Evolutionary conservation across 371 early-diverging fungal species (phyloP).

Genomic region (Nematocida ironsii): DNA sequence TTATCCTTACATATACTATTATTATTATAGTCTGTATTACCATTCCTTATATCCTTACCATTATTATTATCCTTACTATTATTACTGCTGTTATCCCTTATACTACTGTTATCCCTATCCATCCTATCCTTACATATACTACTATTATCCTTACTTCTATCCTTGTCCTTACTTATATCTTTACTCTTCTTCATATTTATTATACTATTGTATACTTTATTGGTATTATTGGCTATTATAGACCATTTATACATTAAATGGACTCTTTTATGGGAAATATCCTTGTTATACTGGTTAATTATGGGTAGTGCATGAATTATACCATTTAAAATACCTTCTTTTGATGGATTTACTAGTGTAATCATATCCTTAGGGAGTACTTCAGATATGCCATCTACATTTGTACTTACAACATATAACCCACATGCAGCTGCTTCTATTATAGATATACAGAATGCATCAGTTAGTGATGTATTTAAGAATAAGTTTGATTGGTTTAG

Average conservation of each 20-base stretch:
- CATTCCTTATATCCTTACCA: too few relatives aligned
- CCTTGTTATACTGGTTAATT: conserved; percentile 24
- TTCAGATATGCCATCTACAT: conserved; percentile 95
- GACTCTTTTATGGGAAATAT: conserved; percentile 30
- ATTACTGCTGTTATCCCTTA: too few relatives aligned
- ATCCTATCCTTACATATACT: too few relatives aligned
- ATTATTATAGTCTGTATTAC: too few relatives aligned
- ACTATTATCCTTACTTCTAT: too few relatives aligned
- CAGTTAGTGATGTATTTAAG: conserved; percentile 93
- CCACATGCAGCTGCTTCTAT: conserved; percentile 96
- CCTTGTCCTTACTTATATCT: too few relatives aligned
- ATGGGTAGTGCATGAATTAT: conserved; percentile 44
- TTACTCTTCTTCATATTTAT: too few relatives aligned
- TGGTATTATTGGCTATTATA: conserved; percentile 49
- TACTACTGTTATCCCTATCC: too few relatives aligned
- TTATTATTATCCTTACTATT: too few relatives aligned
- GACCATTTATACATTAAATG: conserved; percentile 55
- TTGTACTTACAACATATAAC: conserved; percentile 83
- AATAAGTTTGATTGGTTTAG: conserved; percentile 90
- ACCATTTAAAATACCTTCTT: conserved; percentile 73
- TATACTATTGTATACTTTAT: background rate
- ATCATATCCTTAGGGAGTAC: conserved; percentile 89
- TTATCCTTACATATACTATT: too few relatives aligned
- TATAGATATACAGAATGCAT: conserved; percentile 96
- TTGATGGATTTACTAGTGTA: conserved; percentile 82